These are phyloP conservation scores for Aspergillus sparsus DNA, from an alignment of 495 filamentous ascomycete species.

Conservation along the genomic window DNA sequence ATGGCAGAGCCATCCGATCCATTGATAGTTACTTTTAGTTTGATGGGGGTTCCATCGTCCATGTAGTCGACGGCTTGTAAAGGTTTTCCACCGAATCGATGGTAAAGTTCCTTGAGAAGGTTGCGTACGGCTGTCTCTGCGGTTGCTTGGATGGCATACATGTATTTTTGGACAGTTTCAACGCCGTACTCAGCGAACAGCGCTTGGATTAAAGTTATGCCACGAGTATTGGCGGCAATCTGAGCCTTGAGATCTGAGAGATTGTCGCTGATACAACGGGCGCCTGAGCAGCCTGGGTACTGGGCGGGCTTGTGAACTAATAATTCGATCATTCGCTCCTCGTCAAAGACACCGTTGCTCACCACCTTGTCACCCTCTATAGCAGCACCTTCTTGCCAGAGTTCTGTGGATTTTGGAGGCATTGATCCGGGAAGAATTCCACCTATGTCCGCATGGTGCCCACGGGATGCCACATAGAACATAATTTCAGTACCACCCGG, in stretches of 20 bases:
- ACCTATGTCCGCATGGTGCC: conserved; percentile 96
- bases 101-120: conserved; percentile 61
- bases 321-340: conserved; percentile 80
- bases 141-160: conserved; percentile 90
- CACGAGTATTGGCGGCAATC: conserved; percentile 93
- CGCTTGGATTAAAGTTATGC: conserved; percentile 82
- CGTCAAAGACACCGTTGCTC: conserved; percentile 84
- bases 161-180: conserved; percentile 91
- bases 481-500: conserved; percentile 77
- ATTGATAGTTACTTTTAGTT: conserved; percentile 82
- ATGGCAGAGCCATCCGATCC: conserved; percentile 79
- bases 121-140: conserved; percentile 83
- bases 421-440: conserved; percentile 95
- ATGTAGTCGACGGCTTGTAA: conserved; percentile 89
- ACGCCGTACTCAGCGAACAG: conserved; percentile 91
- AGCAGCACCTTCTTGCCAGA: conserved; percentile 92
- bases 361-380: conserved; percentile 96
- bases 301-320: conserved; percentile 81
- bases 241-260: conserved; percentile 96
- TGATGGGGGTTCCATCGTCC: conserved; percentile 94
- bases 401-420: conserved; percentile 90
- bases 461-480: conserved; percentile 94
- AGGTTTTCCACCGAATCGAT: conserved; percentile 72
- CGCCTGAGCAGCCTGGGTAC: conserved; percentile 85
- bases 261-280: conserved; percentile 88